Percentiles rank a stretch among this genome's conserved stretches.
Evolutionary conservation across 2,329 filamentous ascomycete genomes (phyloP).

Genomic region (Hypomyces rosellus): DNA sequence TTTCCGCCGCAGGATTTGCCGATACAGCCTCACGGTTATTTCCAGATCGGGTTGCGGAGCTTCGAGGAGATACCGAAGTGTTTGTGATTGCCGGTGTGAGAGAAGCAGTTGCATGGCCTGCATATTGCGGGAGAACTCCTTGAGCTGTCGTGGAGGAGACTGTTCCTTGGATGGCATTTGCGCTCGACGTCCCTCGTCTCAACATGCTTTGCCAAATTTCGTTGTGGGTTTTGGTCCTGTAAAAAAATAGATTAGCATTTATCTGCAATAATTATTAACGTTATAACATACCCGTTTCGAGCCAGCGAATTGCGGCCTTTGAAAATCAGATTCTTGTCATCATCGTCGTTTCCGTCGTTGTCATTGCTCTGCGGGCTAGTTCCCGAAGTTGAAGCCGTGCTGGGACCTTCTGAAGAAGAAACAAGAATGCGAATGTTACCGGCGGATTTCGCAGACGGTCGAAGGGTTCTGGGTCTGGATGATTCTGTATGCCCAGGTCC

Average conservation of each 20-base stretch:
- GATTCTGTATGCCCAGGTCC: neutral
- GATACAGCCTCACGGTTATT: conserved; percentile 17
- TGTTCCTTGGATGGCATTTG: conserved; percentile 38
- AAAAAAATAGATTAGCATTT: conserved; percentile 10
- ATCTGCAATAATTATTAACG: too few species aligned
- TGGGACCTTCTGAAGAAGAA: neutral
- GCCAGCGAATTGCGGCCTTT: conserved; percentile 28
- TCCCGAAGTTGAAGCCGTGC: conserved; percentile 1
- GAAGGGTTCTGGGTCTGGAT: neutral
- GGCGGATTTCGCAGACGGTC: neutral
- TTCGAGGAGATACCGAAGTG: conserved; percentile 27
- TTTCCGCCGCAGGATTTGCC: conserved; percentile 23
- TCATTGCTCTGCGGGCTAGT: neutral
- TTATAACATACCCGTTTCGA: conserved; percentile 24
- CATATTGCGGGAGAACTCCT: conserved; percentile 48
- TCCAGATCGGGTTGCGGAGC: conserved; percentile 21
- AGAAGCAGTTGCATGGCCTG: conserved; percentile 46
- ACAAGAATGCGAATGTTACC: neutral
- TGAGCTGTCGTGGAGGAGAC: conserved; percentile 49
- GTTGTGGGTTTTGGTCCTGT: conserved; percentile 34
- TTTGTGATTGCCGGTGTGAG: conserved; percentile 40
- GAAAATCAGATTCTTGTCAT: conserved; percentile 31
- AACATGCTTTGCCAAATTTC: conserved; percentile 46
- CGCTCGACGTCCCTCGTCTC: conserved; percentile 46
- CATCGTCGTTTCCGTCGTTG: conserved; percentile 24